Evolutionary conservation across 2,329 filamentous ascomycete species (phyloP), one percentile per base, ranked within the genome.

Genomic region (Fusarium pininemorale): DNA sequence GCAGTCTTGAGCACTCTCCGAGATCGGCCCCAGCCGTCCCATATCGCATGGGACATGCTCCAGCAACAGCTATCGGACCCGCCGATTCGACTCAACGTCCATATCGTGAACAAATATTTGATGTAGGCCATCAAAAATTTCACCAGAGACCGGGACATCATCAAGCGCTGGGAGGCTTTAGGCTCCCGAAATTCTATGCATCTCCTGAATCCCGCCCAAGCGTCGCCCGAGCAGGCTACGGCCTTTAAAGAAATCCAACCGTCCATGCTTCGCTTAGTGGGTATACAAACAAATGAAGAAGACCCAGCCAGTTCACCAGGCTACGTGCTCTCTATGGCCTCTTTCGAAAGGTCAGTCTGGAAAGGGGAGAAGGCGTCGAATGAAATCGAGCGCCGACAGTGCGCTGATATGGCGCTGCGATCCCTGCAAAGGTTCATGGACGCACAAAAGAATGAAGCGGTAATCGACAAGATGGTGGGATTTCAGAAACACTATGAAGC

Each of bases 401-500:
- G 45, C 1, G 64, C 44, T 4, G 38, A 65, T 3, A 67, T 41
- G 30, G 12, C 64, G 0, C 39, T 67, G 1, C 60, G 59, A 1
- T 42, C 60, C 0, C 8, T 65, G 0, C 45, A 12, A 1, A 65
- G 51, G 2, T 67, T 67, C 6, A 51, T 65, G 51, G 48, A 65
- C 4, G 13, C 16, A 0, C 51, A 67, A 20, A 65, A 67, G 10
- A 65, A 67, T 4, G 45, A 58, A 16, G 38, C 6, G 10, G 37
- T 67, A 2, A 26, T 58, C 8, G 15, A 47, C 3, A 58, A 38
- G 24, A 58, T 65, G 39, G 6, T 28, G 1, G 26, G 14, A 5
- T 65, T 38, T 9, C 42, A 44, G 11, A 38, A 41, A 13, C 42
- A 67, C 5, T 67, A 57, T 16, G 30, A 57, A 39, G 38, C 42